These are phyloP conservation scores for Chaetothyriales sp. DNA, from an alignment of 2,329 filamentous ascomycete genomes.

Conservation along the genomic window DNA sequence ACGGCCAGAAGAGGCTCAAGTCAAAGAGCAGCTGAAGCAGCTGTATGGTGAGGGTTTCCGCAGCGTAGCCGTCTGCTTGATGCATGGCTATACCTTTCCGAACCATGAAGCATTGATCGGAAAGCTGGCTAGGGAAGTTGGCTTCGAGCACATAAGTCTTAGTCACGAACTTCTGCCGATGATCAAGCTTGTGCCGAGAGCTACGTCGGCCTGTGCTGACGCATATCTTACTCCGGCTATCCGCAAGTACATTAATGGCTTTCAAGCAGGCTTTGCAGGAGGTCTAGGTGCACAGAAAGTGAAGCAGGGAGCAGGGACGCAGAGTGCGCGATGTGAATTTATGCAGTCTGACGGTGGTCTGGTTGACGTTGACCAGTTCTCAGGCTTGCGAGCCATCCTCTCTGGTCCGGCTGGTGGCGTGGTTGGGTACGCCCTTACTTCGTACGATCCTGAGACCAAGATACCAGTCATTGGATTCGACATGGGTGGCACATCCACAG, in stretches of 20 bases:
- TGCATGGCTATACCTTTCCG: conserved; percentile 87
- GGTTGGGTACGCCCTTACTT: conserved; percentile 83
- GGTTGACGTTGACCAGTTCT: conserved; percentile 51
- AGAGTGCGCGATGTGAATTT: conserved; percentile 75
- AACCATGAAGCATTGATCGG: conserved; percentile 71
- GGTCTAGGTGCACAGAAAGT: conserved; percentile 66
- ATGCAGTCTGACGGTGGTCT: conserved; percentile 82
- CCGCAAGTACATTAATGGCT: conserved; percentile 62
- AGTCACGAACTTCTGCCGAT: conserved; percentile 76
- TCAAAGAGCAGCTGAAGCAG: conserved; percentile 47
- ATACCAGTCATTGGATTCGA: conserved; percentile 88
- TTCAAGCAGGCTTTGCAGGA: conserved; percentile 67
- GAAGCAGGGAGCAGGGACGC: conserved; percentile 48
- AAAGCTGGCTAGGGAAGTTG: conserved; percentile 61
- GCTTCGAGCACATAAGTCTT: conserved; percentile 69
- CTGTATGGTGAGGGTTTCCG: conserved; percentile 58
- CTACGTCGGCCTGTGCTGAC: conserved; percentile 65
- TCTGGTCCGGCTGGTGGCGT: conserved; percentile 90
- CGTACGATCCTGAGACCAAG: conserved; percentile 69
- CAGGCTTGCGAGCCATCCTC: conserved; percentile 72
- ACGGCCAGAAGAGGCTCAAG: conserved; percentile 41
- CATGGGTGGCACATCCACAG: conserved; percentile 88
- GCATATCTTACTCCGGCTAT: conserved; percentile 70
- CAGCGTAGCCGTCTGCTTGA: conserved; percentile 77
- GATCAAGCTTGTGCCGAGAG: conserved; percentile 67